These are phyloP conservation scores for Mixia osmundae DNA, from an alignment of 1,284 basidiomycete genomes.

Conservation along the genomic window DNA sequence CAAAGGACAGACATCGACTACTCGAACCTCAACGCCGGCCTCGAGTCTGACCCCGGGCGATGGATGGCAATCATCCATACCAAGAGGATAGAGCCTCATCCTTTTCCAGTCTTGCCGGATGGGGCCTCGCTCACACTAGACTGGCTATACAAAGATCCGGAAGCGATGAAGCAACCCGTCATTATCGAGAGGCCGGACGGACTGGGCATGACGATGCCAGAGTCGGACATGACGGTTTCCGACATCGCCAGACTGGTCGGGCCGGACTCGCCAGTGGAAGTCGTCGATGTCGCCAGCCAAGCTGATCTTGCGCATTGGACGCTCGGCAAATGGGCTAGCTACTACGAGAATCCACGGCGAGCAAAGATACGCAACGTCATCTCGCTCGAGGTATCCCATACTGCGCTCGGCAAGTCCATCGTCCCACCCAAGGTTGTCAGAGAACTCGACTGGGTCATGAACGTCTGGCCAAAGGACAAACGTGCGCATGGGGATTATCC, in stretches of 20 bases:
- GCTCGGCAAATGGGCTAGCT: constrained; percentile 68
- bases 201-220: constrained; percentile 64
- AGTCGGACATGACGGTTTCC: constrained; percentile 37
- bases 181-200: constrained; percentile 49
- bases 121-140: constrained; percentile 29
- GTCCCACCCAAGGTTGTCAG: constrained; percentile 43
- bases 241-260: constrained; percentile 56
- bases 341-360: constrained; percentile 43
- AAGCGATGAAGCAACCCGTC: constrained; percentile 49
- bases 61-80: not conserved
- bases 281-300: constrained; percentile 34
- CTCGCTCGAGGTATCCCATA: constrained; percentile 59
- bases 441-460: constrained; percentile 90
- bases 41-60: constrained; percentile 1
- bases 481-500: constrained; percentile 34
- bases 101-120: not conserved
- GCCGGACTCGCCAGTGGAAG: constrained; percentile 50
- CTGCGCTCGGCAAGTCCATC: constrained; percentile 46
- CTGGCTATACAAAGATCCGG: constrained; percentile 44
- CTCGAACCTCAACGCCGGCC: constrained; percentile 1
- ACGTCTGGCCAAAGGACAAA: constrained; percentile 47
- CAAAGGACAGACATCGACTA: constrained; percentile 1
- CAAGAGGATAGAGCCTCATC: not conserved
- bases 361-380: constrained; percentile 81
- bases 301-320: constrained; percentile 37